Evolutionary conservation across 208 protist species (phyloP).

Genomic region (Zelonia costaricensis): DNA sequence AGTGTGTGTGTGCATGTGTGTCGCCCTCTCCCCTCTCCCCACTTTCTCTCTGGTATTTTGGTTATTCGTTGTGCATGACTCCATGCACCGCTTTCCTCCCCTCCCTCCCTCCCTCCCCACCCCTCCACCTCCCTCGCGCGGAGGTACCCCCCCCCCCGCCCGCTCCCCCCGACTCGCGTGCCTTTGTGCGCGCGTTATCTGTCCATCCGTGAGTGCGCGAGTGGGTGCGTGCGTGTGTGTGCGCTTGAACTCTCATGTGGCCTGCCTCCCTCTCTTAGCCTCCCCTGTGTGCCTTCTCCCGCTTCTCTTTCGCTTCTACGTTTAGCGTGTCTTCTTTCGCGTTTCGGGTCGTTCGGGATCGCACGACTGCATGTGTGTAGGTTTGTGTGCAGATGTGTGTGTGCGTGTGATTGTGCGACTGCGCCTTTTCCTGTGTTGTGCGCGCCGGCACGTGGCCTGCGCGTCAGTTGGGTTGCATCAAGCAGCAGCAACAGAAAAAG

Average conservation of each 20-base stretch:
- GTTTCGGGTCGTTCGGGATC: background rate
- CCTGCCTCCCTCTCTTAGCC: background rate
- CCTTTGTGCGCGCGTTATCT: background rate
- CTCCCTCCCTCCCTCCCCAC: too few species aligned
- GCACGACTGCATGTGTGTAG: background rate
- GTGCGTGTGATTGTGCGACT: too few species aligned
- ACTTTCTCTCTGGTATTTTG: background rate
- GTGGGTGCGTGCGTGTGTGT: background rate
- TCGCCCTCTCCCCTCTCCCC: too few species aligned
- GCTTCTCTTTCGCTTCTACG: background rate
- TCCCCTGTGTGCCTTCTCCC: background rate
- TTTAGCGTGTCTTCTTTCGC: background rate
- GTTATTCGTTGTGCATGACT: too few species aligned
- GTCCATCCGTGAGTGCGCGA: background rate
- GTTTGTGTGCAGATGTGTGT: too few species aligned
- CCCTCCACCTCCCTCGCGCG: too few species aligned
- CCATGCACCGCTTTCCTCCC: too few species aligned
- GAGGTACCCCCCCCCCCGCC: background rate
- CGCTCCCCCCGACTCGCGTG: background rate
- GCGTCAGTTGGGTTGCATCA: too few species aligned
- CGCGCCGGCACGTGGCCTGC: too few species aligned
- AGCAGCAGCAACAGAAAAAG: too few species aligned
- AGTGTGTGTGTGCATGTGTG: background rate
- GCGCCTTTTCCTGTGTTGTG: too few species aligned
- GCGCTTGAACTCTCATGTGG: background rate